Conservation (phyloP, 768 basidiomycete genomes). For the Pleurotus ostreatus region DNA sequence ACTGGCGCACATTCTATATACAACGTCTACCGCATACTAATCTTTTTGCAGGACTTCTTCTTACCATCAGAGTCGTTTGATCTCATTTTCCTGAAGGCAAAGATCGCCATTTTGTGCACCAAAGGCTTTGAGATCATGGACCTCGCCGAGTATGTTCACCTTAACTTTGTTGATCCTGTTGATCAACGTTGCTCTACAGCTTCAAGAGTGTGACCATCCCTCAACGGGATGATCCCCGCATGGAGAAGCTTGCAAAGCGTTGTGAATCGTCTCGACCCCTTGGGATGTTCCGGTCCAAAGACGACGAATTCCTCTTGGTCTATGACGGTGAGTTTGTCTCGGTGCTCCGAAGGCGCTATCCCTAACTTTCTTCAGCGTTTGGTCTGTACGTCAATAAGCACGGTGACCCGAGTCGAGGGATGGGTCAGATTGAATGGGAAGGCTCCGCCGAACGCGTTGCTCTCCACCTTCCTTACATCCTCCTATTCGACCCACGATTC, state of each 20-base stretch:
- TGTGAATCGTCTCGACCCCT: slow-evolving; percentile 85
- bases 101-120: slow-evolving; percentile 88
- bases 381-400: slow-evolving; percentile 94
- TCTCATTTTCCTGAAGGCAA: slow-evolving; percentile 88
- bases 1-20: not conserved
- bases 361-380: slow-evolving; percentile 55
- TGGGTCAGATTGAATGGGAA: slow-evolving; percentile 91
- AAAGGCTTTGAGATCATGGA: slow-evolving; percentile 99
- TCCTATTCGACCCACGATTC: slow-evolving; percentile 88
- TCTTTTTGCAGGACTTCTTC: slow-evolving; percentile 70
- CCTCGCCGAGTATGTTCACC: slow-evolving; percentile 68
- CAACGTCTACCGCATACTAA: not conserved
- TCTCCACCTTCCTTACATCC: slow-evolving; percentile 85
- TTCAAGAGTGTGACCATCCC: slow-evolving; percentile 90
- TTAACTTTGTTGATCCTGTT: not conserved
- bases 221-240: slow-evolving; percentile 62
- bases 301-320: slow-evolving; percentile 90
- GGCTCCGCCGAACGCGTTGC: slow-evolving; percentile 87
- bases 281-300: slow-evolving; percentile 91
- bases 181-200: slow-evolving; percentile 29
- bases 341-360: not conserved
- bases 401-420: slow-evolving; percentile 76
- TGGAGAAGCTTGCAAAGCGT: slow-evolving; percentile 73
- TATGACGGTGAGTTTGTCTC: slow-evolving; percentile 73
- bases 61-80: slow-evolving; percentile 88